Evolutionary conservation across 2,329 filamentous ascomycete genomes (phyloP), one percentile per base, ranked within the genome.

Genomic region (Colletotrichum melonis): DNA sequence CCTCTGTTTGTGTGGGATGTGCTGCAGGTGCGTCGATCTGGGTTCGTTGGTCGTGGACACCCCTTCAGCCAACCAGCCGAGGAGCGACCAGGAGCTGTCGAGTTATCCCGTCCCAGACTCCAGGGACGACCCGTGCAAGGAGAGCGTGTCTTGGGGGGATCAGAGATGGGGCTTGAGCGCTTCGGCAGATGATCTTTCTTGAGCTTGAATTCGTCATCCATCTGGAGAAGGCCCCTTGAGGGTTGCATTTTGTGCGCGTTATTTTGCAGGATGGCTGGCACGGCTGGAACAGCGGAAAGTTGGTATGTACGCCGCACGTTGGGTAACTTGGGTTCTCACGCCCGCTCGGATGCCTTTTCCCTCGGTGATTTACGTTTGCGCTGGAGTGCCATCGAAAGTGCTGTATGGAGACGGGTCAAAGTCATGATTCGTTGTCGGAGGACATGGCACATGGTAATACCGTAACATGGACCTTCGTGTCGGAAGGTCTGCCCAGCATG

Each of bases 141-240:
- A 67, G 35, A n/a, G 46, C 32, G 35, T 56, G 35, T 56, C 32
- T 55, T 32, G 30, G 24, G 19, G 32, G 52, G 59, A 59, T 49
- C 55, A 38, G 22, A 35, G 26, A 56, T 68, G 68, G 35, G 69
- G 69, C 57, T 57, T 68, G 69, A 58, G 69, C 57, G 57, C 35
- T 57, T 69, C 65, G 69, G 69, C 52, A 72, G 69, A 72, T 72
- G 69, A 54, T 68, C 64, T 46, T 42, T 49, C 42, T 38, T 52
- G 68, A 63, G 69, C 49, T 54, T 58, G 69, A 42, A 63, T 52
- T 69, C 69, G 65, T 69, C 69, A 69, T 72, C 35, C 19, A 35
- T n/a, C 46, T 55, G 55, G 42, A 46, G 56, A 54, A 46, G 42
- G 24, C 22, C 14, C 32, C n/a, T 32, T 30, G 54, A 71, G 55